These are phyloP conservation scores for Camillea tinctor DNA, from an alignment of 2,329 filamentous ascomycete genomes.

Conservation along the genomic window DNA sequence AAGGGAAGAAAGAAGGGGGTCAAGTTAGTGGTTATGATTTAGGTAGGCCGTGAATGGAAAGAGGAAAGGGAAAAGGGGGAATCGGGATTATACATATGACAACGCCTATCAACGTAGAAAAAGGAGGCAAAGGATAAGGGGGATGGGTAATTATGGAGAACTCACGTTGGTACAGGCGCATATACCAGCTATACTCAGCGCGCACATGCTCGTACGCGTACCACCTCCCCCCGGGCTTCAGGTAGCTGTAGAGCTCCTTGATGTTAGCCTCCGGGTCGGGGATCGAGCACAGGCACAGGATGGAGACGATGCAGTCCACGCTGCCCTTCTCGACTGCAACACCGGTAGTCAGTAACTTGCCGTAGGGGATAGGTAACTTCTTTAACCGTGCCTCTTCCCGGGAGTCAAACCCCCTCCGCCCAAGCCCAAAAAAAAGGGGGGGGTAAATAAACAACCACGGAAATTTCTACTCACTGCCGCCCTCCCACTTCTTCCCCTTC, in stretches of 20 bases:
- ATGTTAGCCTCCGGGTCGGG: slow-evolving; percentile 58
- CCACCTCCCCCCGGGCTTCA: slow-evolving; percentile 63
- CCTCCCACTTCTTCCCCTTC: slow-evolving; percentile 37
- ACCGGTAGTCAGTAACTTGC: too few relatives aligned
- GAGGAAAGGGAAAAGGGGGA: background rate
- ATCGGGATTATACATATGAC: too few relatives aligned
- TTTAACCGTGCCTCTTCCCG: too few relatives aligned
- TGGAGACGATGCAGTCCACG: slow-evolving; percentile 58
- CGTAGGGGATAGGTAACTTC: too few relatives aligned
- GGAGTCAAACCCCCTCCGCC: too few relatives aligned
- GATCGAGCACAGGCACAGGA: slow-evolving; percentile 63
- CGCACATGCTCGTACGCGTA: slow-evolving; percentile 62
- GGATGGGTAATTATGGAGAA: slow-evolving; percentile 7
- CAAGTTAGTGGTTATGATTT: background rate
- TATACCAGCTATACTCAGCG: slow-evolving; percentile 36
- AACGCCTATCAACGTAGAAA: background rate
- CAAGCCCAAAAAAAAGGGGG: too few relatives aligned
- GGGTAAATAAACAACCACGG: too few relatives aligned
- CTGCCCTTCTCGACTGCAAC: slow-evolving; percentile 48
- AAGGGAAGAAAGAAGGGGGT: background rate
- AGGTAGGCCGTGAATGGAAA: background rate
- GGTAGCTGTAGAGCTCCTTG: slow-evolving; percentile 51
- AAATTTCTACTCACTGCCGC: too few relatives aligned
- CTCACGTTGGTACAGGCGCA: slow-evolving; percentile 53
- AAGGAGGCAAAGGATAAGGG: background rate